phyloP scores from a whole-genome alignment of 2,329 filamentous ascomycete species.

The Hypomyces rosellus region DNA sequence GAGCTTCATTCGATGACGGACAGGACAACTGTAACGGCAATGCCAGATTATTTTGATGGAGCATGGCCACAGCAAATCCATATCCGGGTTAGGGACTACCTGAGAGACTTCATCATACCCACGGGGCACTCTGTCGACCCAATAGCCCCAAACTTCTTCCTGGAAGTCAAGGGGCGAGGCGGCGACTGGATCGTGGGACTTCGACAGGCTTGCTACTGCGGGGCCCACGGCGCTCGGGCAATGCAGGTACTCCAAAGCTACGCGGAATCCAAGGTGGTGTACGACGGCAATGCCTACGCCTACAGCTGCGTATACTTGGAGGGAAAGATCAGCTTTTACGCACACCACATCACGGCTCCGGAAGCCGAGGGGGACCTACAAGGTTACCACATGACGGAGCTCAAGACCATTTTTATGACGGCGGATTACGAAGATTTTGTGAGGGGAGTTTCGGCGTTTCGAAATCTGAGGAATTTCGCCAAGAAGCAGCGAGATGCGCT shows the following conservation, averaged over 20 bases:
- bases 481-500: slow-evolving; percentile 30
- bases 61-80: slow-evolving; percentile 24
- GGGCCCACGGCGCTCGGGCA: slow-evolving; percentile 27
- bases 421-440: slow-evolving; percentile 24
- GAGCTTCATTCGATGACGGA: too few species aligned
- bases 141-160: slow-evolving; percentile 33
- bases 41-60: slow-evolving; percentile 28
- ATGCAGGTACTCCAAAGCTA: slow-evolving; percentile 31
- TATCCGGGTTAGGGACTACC: slow-evolving; percentile 17
- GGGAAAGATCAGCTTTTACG: slow-evolving; percentile 30
- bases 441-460: slow-evolving; percentile 29
- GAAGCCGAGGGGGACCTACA: neutral
- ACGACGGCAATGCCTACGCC: slow-evolving; percentile 33
- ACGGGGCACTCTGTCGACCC: slow-evolving; percentile 27
- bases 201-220: slow-evolving; percentile 30
- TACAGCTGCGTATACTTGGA: slow-evolving; percentile 30
- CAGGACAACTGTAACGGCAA: too few species aligned
- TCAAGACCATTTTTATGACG: slow-evolving; percentile 24
- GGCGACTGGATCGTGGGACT: slow-evolving; percentile 20
- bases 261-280: slow-evolving; percentile 20
- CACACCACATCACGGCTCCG: slow-evolving; percentile 27
- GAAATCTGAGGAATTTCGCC: slow-evolving; percentile 35
- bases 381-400: slow-evolving; percentile 33
- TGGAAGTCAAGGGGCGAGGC: slow-evolving; percentile 31
- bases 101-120: slow-evolving; percentile 19